Percentiles rank a stretch among this genome's conserved stretches.
Evolutionary conservation across 495 filamentous ascomycete genomes (phyloP).

Genomic region (Daldinia childiae): DNA sequence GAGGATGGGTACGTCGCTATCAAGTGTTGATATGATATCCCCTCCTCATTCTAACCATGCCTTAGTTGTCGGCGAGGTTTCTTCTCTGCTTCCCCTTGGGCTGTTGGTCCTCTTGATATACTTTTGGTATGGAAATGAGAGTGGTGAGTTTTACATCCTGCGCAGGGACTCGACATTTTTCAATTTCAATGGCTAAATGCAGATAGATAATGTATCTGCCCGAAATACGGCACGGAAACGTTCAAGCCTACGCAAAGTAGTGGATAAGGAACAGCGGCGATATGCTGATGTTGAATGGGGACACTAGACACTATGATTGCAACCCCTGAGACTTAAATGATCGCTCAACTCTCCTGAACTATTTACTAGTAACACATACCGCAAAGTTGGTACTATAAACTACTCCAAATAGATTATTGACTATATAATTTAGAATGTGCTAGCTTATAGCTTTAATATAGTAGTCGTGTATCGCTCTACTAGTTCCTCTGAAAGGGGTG

Average conservation of each 20-base stretch:
- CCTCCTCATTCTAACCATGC: neutral
- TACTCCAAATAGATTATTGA: too few species aligned
- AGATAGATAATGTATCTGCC: neutral
- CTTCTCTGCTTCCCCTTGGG: neutral
- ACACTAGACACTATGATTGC: neutral
- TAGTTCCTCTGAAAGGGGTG: too few species aligned
- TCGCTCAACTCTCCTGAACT: too few species aligned
- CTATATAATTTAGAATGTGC: too few species aligned
- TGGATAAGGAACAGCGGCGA: neutral
- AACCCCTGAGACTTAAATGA: too few species aligned
- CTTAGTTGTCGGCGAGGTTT: neutral
- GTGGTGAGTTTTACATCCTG: neutral
- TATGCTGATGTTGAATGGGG: neutral
- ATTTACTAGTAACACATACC: too few species aligned
- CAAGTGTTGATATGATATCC: neutral
- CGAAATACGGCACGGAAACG: neutral
- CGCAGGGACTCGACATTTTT: too few species aligned
- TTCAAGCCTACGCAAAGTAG: neutral
- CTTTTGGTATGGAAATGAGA: neutral
- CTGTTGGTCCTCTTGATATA: slow-evolving; percentile 1
- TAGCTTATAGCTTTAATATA: too few species aligned
- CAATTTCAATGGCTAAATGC: neutral
- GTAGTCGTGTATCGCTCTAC: too few species aligned
- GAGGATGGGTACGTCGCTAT: neutral
- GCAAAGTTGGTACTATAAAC: too few species aligned